Evolutionary conservation across 139 green algal genomes (phyloP).

Genomic region (Chlamydomonas sphaeroides): DNA sequence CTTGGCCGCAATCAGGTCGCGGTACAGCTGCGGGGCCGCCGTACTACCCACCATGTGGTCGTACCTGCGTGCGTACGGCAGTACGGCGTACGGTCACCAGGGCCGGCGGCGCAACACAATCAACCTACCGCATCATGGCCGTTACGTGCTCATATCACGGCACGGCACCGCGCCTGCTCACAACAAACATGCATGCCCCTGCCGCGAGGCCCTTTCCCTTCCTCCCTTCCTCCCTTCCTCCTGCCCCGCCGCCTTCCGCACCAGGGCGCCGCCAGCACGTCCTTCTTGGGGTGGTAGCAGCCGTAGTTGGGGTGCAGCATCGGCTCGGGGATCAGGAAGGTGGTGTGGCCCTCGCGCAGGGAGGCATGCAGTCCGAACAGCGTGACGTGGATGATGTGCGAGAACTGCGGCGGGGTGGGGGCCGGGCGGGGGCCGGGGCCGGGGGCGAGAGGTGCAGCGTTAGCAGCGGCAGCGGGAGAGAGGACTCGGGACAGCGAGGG

Average conservation of each 20-base stretch:
- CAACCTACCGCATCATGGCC: too few species aligned
- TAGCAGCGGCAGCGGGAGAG: too few species aligned
- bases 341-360: constrained; percentile 1
- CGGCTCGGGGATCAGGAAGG: constrained; percentile 26
- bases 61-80: constrained; percentile 32
- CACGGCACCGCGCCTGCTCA: too few species aligned
- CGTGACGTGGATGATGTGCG: constrained; percentile 39
- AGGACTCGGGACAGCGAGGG: too few species aligned
- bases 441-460: too few species aligned
- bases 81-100: too few species aligned
- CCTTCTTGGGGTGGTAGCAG: constrained; percentile 45
- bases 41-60: constrained; percentile 31
- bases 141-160: too few species aligned
- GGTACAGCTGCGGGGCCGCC: constrained; percentile 8
- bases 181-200: too few species aligned
- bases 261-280: constrained; percentile 50
- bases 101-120: too few species aligned
- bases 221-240: too few species aligned
- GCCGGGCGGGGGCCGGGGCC: neutral
- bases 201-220: neutral
- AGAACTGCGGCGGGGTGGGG: neutral
- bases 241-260: neutral
- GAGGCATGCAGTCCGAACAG: constrained; percentile 51
- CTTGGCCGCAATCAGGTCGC: neutral
- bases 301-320: constrained; percentile 7